Base-by-base conservation (phyloP, 768 basidiomycete genomes). In the Holtermannia corniformis region DNA sequence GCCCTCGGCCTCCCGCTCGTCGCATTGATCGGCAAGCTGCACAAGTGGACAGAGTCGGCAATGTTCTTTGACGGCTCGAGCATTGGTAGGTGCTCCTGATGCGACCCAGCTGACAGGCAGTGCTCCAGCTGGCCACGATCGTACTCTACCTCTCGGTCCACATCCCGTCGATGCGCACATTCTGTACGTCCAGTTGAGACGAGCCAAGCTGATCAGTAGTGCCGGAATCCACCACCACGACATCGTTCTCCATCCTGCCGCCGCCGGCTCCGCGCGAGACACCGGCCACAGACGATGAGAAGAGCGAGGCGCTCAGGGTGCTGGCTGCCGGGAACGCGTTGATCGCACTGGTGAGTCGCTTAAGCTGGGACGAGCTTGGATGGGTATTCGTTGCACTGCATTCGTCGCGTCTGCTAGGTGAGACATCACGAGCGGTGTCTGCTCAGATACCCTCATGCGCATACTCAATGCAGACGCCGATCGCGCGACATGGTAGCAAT, bases 1-100 rank as follows among this genome's bases (percentile, higher is more conserved):
- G 82, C 92, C 73, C 79, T 88, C 44, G 84, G 80, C 16, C 77
- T 91, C 16, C 87, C 87, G 11, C 69, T 95, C 28, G 61, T 84
- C 22, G 85, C 84, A 10, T 76, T 90, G 47, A 61, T 90, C 10
- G 78, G 80, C 44, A 96, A 95, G 72, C 76, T 95, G 53, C 78
- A 86, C 71, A 80, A 77, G 56, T 95, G 90, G 88, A 82, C 84
- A 65, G 91, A 95, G 64, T 88, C 86, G 60, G 92, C 92, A 5
- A 79, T 92, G 75, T 91, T 87, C 76, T 96, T 96, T 71, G 92
- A 96, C 71, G 92, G 92, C 20, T 83, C 84, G 21, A 83, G 82
- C 60, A 73, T 93, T 54, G 87, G 91, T 91, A 60, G 61, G 81
- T 76, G 13, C 10, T 55, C 12, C 28, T 25, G 16, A 47, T 23